These are phyloP conservation scores for Priceomyces carsonii DNA, from an alignment of 805 yeast species.

Conservation along the genomic window DNA sequence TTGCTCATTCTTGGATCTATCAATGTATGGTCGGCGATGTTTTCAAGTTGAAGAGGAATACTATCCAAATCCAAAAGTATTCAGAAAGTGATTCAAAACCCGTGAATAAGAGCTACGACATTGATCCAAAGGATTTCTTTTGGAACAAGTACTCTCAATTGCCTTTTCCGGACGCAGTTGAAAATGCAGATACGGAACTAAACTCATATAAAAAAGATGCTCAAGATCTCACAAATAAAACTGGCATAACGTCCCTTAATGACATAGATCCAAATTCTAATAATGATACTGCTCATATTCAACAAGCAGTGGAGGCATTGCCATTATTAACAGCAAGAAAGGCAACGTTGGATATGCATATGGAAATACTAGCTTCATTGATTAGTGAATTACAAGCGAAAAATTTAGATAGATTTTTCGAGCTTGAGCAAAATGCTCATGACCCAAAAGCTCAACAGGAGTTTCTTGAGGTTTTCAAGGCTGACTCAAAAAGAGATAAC, in stretches of 20 bases:
- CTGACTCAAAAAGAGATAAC: constrained; percentile 55
- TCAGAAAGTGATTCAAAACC: constrained; percentile 27
- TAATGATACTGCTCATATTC: constrained; percentile 66
- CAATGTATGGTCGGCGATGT: constrained; percentile 96
- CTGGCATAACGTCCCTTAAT: constrained; percentile 69
- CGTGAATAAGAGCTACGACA: constrained; percentile 66
- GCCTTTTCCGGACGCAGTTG: constrained; percentile 99
- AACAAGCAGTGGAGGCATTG: constrained; percentile 84
- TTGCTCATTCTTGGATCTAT: constrained; percentile 96
- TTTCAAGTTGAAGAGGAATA: constrained; percentile 76
- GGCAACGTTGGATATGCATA: constrained; percentile 89
- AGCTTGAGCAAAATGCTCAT: constrained; percentile 81
- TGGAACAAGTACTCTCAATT: constrained; percentile 82
- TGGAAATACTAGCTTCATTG: constrained; percentile 87
- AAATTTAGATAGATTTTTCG: constrained; percentile 86
- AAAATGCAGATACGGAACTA: constrained; percentile 85
- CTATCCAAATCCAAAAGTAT: constrained; percentile 60
- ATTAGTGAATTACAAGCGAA: constrained; percentile 84
- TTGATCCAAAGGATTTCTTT: constrained; percentile 91
- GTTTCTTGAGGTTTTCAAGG: constrained; percentile 59
- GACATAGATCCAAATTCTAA: constrained; percentile 63
- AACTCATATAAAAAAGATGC: constrained; percentile 85
- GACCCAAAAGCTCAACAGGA: constrained; percentile 59
- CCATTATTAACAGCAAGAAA: constrained; percentile 92
- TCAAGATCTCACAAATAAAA: constrained; percentile 74